Conservation (phyloP, 192 early-diverging fungal genomes). For the Coemansia sp. region DNA sequence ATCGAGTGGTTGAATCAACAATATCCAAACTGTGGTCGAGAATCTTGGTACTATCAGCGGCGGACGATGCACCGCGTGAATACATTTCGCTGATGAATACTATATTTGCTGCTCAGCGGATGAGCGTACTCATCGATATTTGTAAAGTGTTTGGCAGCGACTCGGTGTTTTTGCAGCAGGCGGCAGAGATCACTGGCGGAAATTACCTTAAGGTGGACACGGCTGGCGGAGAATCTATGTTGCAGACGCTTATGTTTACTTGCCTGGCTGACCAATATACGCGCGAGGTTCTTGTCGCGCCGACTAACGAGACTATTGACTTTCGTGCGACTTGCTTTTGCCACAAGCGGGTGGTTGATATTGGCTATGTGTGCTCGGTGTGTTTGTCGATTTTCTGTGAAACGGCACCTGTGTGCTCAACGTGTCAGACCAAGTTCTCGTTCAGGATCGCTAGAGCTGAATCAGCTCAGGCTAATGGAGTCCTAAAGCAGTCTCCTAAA, state of each 20-base stretch:
- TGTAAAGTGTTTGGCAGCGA: slow-evolving; percentile 81
- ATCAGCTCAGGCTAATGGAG: slow-evolving; percentile 19
- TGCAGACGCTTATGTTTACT: slow-evolving; percentile 87
- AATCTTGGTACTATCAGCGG: slow-evolving; percentile 85
- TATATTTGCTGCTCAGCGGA: slow-evolving; percentile 96
- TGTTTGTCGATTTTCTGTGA: slow-evolving; percentile 90
- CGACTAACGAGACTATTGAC: slow-evolving; percentile 82
- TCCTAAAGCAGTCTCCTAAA: slow-evolving; percentile 5
- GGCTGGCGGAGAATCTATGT: slow-evolving; percentile 63
- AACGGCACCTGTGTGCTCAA: slow-evolving; percentile 76
- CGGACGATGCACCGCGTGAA: slow-evolving; percentile 83
- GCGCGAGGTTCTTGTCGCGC: slow-evolving; percentile 72
- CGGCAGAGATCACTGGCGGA: slow-evolving; percentile 86
- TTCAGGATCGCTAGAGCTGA: slow-evolving; percentile 52
- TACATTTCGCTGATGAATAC: slow-evolving; percentile 98
- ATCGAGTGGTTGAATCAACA: slow-evolving; percentile 24
- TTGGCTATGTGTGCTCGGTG: slow-evolving; percentile 98
- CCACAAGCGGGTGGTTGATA: slow-evolving; percentile 89
- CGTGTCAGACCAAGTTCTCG: slow-evolving; percentile 77
- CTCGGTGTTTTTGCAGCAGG: slow-evolving; percentile 93
- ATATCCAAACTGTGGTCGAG: slow-evolving; percentile 63
- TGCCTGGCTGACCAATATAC: slow-evolving; percentile 78
- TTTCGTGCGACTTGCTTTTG: slow-evolving; percentile 97
- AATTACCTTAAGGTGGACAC: slow-evolving; percentile 78
- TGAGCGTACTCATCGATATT: slow-evolving; percentile 88